Percentiles rank a stretch among this genome's conserved stretches.
Conservation (phyloP, 805 yeast genomes). For the Ogataea philodendri region DNA sequence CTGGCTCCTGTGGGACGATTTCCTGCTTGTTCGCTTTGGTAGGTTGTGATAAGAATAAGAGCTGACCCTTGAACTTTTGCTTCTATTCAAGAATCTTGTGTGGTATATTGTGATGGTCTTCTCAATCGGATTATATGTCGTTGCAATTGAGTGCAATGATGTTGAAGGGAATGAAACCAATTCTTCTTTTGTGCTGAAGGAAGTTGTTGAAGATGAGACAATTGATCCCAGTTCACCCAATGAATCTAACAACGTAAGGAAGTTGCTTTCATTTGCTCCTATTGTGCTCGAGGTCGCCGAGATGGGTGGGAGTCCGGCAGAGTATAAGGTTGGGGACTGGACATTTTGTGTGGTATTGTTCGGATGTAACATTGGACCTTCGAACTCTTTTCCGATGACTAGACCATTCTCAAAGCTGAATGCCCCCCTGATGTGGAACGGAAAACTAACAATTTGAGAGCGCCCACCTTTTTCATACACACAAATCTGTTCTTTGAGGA, state of each 20-base stretch:
- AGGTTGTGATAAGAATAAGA: conserved; percentile 17
- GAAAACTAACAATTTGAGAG: conserved; percentile 60
- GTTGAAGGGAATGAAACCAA: conserved; percentile 52
- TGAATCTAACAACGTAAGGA: conserved; percentile 73
- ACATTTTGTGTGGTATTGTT: conserved; percentile 4
- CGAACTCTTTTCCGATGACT: conserved; percentile 35
- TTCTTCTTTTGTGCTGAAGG: conserved; percentile 57
- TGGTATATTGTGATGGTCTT: conserved; percentile 53
- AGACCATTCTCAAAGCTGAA: conserved; percentile 68
- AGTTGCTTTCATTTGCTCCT: conserved; percentile 33
- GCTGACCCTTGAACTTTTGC: conserved; percentile 19
- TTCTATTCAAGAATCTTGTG: conserved; percentile 41
- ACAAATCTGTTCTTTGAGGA: conserved; percentile 58
- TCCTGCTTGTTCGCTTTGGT: conserved; percentile 26
- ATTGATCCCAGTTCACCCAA: conserved; percentile 69
- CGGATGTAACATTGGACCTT: conserved; percentile 11
- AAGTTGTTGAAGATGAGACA: conserved; percentile 66
- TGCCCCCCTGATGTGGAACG: conserved; percentile 61
- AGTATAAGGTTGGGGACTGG: conserved; percentile 9
- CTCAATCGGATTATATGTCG: conserved; percentile 52
- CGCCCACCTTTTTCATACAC: conserved; percentile 62
- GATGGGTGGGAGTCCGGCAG: conserved; percentile 17
- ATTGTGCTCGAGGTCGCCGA: conserved; percentile 16
- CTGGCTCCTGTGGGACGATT: conserved; percentile 18
- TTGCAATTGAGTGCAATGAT: conserved; percentile 46